Evolutionary conservation across 2,329 filamentous ascomycete genomes (phyloP), one percentile per base, ranked within the genome.

Genomic region (Septoria linicola): DNA sequence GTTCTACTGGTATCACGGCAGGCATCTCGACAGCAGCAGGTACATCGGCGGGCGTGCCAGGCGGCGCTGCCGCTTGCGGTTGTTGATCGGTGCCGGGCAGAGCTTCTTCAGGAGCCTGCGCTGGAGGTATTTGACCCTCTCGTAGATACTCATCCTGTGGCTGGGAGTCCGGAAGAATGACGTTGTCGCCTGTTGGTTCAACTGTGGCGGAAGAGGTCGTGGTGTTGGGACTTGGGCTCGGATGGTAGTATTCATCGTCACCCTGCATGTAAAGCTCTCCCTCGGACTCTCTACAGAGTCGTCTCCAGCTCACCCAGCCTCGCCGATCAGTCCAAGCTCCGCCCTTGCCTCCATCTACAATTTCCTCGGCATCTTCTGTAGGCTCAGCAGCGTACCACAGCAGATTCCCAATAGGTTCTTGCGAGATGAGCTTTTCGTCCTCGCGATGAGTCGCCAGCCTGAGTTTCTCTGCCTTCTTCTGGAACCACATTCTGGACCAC

Each of bases 401-500:
- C 41, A 59, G 55, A 13, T 60, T 62, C 13, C 51, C 53, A 34
- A 66, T 64, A 1, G 47, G 54, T 16, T 55, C 46, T 5, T 52
- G 30, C 2, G 58, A 59, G 25, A 66, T 59, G 10, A 43, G 49
- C 3, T 41, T 51, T 11, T 54, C 45, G 11, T 53, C 44, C 19
- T 54, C 19, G 41, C 45, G 47, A 32, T 49, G 20, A 14, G 49
- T 59, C 8, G 62, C 62, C 8, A 50, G 47, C 4, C 60, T 56
- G 1, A 66, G 58, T 11, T 53, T 41, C 14, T 59, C 53, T 8
- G 57, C 60, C 36, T 61, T 49, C 11, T 59, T 37, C n/a, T 65
- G 60, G 45, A 64, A 67, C 65, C 65, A 67, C 20, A 68, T 47
- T 41, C 59, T 59, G 27, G 58, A 54, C 66, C 66, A 69, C 65